Evolutionary conservation across 1,284 basidiomycete genomes (phyloP), one percentile per base, ranked within the genome.

Genomic region (Flammula alnicola): DNA sequence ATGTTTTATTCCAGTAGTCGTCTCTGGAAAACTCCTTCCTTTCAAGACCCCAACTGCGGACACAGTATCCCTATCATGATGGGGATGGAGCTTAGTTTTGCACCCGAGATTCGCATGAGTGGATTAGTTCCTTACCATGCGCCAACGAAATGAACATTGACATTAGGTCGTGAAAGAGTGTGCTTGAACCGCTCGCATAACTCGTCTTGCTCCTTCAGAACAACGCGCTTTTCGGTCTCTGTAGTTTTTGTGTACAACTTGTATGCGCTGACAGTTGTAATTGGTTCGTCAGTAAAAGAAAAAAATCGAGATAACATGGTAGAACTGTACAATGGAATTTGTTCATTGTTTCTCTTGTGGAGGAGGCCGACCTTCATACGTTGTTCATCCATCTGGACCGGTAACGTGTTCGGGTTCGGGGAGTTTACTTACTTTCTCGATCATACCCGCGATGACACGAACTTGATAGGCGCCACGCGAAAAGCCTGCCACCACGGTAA

Each of bases 391-490:
- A n/a, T n/a, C n/a, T n/a, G n/a, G n/a, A n/a, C n/a, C n/a, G n/a
- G n/a, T n/a, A n/a, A n/a, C n/a, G n/a, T n/a, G n/a, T n/a, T n/a
- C n/a, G n/a, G n/a, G n/a, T 17, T 14, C 12, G 22, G 19, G 11
- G 7, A 38, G 6, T 3, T 22, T 16, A 4, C 25, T 2, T 30
- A 49, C 47, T 30, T 49, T 54, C 5, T 51, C 19, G 8, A 57
- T 55, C 53, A 58, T 55, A 10, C 38, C 56, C 11, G 54, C 35
- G 3, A 58, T 46, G 0, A 52, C 54, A 1, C 57, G 54, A 16
- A 58, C 52, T 42, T 58, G 57, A 35, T 41, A 58, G 10, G 57
- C 57, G 3, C 56, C 56, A 20, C 56, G 50, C 40, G 56, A 58
- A 26, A 58, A 58, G n/a, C 56, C 56, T 58, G 32, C n/a, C 14